phyloP scores from a whole-genome alignment of 768 basidiomycete species.

The Podaxis sp. region DNA sequence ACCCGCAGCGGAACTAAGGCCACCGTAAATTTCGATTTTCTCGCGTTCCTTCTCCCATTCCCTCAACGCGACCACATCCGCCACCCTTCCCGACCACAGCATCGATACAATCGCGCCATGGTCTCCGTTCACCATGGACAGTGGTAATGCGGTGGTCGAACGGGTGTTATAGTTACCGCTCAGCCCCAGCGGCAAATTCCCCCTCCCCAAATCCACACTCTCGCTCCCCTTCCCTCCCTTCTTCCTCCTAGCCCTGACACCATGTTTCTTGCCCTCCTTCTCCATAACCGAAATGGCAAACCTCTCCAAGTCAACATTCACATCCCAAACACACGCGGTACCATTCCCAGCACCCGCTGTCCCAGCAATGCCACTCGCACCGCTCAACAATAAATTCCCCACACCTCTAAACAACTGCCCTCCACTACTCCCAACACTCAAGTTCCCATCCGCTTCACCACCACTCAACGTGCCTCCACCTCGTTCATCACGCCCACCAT shows the following conservation, averaged over 20 bases:
- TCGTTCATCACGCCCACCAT: conserved; percentile 30
- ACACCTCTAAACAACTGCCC: conserved; percentile 43
- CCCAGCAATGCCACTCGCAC: conserved; percentile 24
- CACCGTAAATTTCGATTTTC: neutral
- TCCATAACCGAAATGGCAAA: conserved; percentile 48
- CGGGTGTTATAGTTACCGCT: conserved; percentile 20
- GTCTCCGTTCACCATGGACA: conserved; percentile 26
- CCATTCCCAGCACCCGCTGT: conserved; percentile 23
- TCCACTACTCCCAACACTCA: conserved; percentile 25
- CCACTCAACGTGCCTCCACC: conserved; percentile 23
- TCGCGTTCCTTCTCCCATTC: conserved; percentile 31
- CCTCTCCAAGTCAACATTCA: conserved; percentile 50
- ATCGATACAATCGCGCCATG: conserved; percentile 19
- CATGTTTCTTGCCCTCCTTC: conserved; percentile 12
- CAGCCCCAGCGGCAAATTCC: conserved; percentile 34
- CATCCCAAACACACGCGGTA: conserved; percentile 35
- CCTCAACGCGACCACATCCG: conserved; percentile 35
- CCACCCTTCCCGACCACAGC: conserved; percentile 45
- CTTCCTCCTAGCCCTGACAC: conserved; percentile 14
- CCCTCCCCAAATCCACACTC: conserved; percentile 47
- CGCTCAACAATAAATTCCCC: conserved; percentile 37
- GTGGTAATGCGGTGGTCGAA: neutral
- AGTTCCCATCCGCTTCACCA: conserved; percentile 21
- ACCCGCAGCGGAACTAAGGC: conserved; percentile 22
- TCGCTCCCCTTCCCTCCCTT: conserved; percentile 24